Percentiles rank a stretch among this genome's conserved stretches.
phyloP scores from a whole-genome alignment of 495 filamentous ascomycete genomes.

The Cudoniella acicularis region DNA sequence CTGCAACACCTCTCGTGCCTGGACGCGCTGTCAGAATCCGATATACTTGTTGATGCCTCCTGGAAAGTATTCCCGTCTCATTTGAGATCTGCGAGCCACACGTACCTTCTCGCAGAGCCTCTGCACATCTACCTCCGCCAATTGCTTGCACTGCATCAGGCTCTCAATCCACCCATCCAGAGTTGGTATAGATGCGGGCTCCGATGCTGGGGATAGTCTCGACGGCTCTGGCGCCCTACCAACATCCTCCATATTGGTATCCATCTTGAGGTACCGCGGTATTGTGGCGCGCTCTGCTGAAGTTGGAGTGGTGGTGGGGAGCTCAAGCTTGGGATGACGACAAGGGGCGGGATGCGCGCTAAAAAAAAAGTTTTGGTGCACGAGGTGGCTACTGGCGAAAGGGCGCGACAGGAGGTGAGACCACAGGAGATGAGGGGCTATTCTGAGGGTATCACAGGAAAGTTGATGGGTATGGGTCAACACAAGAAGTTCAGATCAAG shows the following conservation, averaged over 20 bases:
- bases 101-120: slow-evolving; percentile 95
- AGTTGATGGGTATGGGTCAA: slow-evolving; percentile 7
- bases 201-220: slow-evolving; percentile 64
- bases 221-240: slow-evolving; percentile 82
- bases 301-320: slow-evolving; percentile 17
- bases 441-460: slow-evolving; percentile 23
- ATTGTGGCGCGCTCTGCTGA: slow-evolving; percentile 57
- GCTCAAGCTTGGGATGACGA: slow-evolving; percentile 21
- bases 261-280: slow-evolving; percentile 53
- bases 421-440: not conserved
- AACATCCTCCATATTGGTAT: slow-evolving; percentile 98
- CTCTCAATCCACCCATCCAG: slow-evolving; percentile 98
- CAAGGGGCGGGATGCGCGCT: slow-evolving; percentile 9
- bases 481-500: not conserved
- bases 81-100: slow-evolving; percentile 24
- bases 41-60: not conserved
- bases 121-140: slow-evolving; percentile 91
- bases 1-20: slow-evolving; percentile 95
- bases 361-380: slow-evolving; percentile 7
- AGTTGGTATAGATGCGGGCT: slow-evolving; percentile 85
- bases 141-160: slow-evolving; percentile 97
- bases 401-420: not conserved
- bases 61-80: not conserved
- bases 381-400: not conserved
- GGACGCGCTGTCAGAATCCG: slow-evolving; percentile 14